Percentiles rank a stretch among this genome's conserved stretches.
Evolutionary conservation across 768 basidiomycete species (phyloP).

Genomic region (Boletus subparvulus): DNA sequence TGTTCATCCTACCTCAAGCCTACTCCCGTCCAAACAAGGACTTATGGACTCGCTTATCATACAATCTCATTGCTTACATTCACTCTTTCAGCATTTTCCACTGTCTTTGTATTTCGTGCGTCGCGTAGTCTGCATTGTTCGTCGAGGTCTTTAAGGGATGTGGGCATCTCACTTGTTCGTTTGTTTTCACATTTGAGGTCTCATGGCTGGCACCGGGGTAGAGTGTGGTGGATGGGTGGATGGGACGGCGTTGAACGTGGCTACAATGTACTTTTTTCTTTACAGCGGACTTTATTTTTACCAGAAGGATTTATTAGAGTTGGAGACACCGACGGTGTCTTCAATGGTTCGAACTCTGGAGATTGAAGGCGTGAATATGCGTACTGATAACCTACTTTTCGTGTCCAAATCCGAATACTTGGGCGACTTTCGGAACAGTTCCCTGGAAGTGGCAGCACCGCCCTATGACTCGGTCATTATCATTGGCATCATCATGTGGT

Average conservation of each 20-base stretch:
- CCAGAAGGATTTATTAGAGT: constrained; percentile 13
- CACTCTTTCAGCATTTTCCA: constrained; percentile 15
- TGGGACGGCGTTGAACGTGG: constrained; percentile 5
- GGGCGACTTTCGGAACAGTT: no score
- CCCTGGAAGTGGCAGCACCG: no score
- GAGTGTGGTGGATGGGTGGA: background rate
- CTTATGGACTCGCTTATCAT: constrained; percentile 31
- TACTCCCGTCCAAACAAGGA: constrained; percentile 22
- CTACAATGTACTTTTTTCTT: constrained; percentile 16
- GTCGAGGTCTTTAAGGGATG: constrained; percentile 1
- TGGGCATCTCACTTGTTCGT: constrained; percentile 2
- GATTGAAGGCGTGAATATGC: no score
- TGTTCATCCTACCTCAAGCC: constrained; percentile 21
- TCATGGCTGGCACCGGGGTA: background rate
- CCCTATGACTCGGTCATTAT: no score
- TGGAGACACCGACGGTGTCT: background rate
- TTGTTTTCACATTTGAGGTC: constrained; percentile 4
- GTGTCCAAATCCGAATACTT: no score
- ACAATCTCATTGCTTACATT: constrained; percentile 32
- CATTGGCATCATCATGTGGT: no score
- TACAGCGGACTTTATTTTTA: constrained; percentile 19
- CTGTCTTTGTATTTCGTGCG: constrained; percentile 15
- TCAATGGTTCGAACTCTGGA: background rate
- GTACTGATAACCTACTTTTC: no score
- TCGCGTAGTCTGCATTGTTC: constrained; percentile 6